phyloP scores from a whole-genome alignment of 805 yeast genomes.

The Pichia membranifaciens region DNA sequence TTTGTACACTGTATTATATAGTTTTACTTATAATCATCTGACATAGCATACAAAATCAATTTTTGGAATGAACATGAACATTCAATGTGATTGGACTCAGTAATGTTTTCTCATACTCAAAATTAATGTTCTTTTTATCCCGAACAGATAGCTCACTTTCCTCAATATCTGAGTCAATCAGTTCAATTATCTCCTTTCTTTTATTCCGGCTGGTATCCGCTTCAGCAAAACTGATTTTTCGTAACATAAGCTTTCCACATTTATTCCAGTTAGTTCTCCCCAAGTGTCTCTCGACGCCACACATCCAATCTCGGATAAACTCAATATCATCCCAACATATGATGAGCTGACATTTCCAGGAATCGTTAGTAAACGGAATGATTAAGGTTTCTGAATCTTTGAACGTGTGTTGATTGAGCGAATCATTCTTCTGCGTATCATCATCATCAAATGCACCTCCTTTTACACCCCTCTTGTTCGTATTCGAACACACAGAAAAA shows the following conservation, averaged over 20 bases:
- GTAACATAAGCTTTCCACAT: slow-evolving; percentile 17
- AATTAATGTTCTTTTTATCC: slow-evolving; percentile 13
- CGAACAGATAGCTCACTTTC: slow-evolving; percentile 1
- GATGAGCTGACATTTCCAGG: slow-evolving; percentile 24
- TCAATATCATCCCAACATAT: slow-evolving; percentile 21
- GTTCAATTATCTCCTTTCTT: background rate
- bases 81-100: slow-evolving; percentile 20
- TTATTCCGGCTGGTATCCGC: background rate
- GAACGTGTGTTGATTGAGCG: background rate
- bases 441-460: background rate
- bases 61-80: slow-evolving; percentile 22
- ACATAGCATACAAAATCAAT: background rate
- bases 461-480: slow-evolving; percentile 2
- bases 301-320: slow-evolving; percentile 12
- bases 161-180: slow-evolving; percentile 1
- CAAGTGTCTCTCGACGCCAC: slow-evolving; percentile 2
- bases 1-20: background rate
- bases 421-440: background rate
- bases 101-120: slow-evolving; percentile 17
- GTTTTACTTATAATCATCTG: background rate
- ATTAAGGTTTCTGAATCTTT: slow-evolving; percentile 10
- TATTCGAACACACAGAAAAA: slow-evolving; percentile 10
- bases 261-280: slow-evolving; percentile 5
- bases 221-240: slow-evolving; percentile 11
- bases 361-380: slow-evolving; percentile 20